A percentile compares a stretch with the other conserved stretches of the same genome.
phyloP scores from a whole-genome alignment of 495 filamentous ascomycete species.

The Cryomyces minteri region DNA sequence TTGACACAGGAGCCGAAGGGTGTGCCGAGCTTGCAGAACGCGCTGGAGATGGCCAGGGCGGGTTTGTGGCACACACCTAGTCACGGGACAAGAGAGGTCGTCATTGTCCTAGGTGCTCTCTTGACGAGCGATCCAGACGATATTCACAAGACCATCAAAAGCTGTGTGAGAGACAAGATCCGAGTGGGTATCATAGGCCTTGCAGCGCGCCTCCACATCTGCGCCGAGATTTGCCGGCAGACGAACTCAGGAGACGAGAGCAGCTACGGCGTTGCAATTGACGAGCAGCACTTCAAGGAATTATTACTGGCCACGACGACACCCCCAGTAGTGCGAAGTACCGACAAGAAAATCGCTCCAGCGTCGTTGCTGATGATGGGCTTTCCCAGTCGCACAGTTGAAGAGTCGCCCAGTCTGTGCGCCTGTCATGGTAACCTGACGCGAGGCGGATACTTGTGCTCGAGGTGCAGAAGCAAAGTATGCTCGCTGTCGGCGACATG shows the following conservation, averaged over 20 bases:
- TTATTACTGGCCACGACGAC: slow-evolving; percentile 78
- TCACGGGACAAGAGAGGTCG: slow-evolving; percentile 81
- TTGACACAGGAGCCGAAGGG: slow-evolving; percentile 69
- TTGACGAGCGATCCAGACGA: slow-evolving; percentile 84
- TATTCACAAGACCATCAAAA: slow-evolving; percentile 74
- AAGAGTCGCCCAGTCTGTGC: slow-evolving; percentile 55
- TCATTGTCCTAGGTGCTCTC: slow-evolving; percentile 82
- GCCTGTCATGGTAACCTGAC: slow-evolving; percentile 78
- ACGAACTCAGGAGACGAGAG: slow-evolving; percentile 69
- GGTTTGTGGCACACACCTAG: slow-evolving; percentile 79
- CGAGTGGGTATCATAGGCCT: slow-evolving; percentile 77
- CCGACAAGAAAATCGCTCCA: slow-evolving; percentile 14
- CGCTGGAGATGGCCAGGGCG: slow-evolving; percentile 81
- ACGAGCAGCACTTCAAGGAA: slow-evolving; percentile 79
- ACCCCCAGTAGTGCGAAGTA: slow-evolving; percentile 52
- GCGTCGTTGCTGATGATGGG: slow-evolving; percentile 92
- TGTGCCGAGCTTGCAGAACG: slow-evolving; percentile 83
- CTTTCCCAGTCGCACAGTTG: slow-evolving; percentile 83
- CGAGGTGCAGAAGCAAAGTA: slow-evolving; percentile 73
- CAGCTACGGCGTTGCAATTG: slow-evolving; percentile 63
- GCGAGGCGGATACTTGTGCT: slow-evolving; percentile 81
- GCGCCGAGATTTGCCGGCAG: slow-evolving; percentile 64
- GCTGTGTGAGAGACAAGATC: slow-evolving; percentile 61
- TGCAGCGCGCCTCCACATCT: slow-evolving; percentile 80
- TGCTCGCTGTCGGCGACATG: slow-evolving; percentile 86